These are phyloP conservation scores for Diddensiella caesifluorescens DNA, from an alignment of 805 yeast genomes.

Conservation along the genomic window DNA sequence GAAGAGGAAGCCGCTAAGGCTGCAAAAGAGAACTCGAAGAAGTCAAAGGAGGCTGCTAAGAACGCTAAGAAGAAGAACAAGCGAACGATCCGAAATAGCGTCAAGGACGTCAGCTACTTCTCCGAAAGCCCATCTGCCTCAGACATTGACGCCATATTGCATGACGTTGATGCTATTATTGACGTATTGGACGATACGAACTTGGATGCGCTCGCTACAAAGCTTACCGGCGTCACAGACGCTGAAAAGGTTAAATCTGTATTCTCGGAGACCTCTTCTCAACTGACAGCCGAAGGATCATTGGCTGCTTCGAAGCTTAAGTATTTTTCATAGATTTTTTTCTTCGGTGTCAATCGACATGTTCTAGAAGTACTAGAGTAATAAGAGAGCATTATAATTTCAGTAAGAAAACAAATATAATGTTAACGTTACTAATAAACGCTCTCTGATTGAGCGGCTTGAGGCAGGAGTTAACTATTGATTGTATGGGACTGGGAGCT, in stretches of 20 bases:
- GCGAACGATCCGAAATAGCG: slow-evolving; percentile 76
- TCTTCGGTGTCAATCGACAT: too few relatives aligned
- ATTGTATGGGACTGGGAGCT: too few relatives aligned
- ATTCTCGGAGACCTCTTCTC: slow-evolving; percentile 51
- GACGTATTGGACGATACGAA: slow-evolving; percentile 76
- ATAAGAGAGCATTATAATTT: too few relatives aligned
- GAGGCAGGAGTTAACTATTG: too few relatives aligned
- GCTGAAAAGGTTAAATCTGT: slow-evolving; percentile 54
- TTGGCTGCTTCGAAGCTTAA: slow-evolving; percentile 20
- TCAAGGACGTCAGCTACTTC: slow-evolving; percentile 79
- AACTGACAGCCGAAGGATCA: slow-evolving; percentile 33
- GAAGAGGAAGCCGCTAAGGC: slow-evolving; percentile 65
- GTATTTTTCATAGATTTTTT: slow-evolving; percentile 25
- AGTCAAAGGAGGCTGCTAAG: slow-evolving; percentile 91
- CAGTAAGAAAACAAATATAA: too few relatives aligned
- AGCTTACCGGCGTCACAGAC: slow-evolving; percentile 51
- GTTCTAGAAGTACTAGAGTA: too few relatives aligned
- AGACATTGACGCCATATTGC: slow-evolving; percentile 43
- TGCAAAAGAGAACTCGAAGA: slow-evolving; percentile 75
- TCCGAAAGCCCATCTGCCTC: slow-evolving; percentile 53
- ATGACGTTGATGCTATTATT: slow-evolving; percentile 72
- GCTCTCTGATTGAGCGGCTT: too few relatives aligned
- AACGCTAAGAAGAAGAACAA: slow-evolving; percentile 91
- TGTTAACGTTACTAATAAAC: too few relatives aligned
- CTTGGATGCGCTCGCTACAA: slow-evolving; percentile 67